Conservation (phyloP, 2,329 filamentous ascomycete genomes). For the Helotiales sp. region DNA sequence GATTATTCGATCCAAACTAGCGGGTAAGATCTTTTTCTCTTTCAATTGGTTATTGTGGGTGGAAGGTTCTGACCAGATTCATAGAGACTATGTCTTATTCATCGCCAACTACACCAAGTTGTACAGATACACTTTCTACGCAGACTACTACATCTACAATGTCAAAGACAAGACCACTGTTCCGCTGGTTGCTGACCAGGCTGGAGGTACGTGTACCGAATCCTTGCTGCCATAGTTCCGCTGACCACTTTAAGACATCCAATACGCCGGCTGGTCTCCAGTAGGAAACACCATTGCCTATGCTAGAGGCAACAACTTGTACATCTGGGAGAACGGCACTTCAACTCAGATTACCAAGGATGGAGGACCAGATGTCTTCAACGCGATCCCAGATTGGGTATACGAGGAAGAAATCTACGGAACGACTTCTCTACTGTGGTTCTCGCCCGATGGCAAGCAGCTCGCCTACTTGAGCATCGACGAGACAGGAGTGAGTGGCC, state of each 20-base stretch:
- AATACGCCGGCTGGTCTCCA: constrained; percentile 68
- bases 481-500: constrained; percentile 66
- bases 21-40: constrained; percentile 39
- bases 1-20: constrained; percentile 68
- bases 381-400: constrained; percentile 69
- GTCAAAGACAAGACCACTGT: constrained; percentile 59
- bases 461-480: constrained; percentile 62
- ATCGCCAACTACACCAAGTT: constrained; percentile 70
- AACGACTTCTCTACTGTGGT: constrained; percentile 58
- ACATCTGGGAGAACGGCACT: constrained; percentile 59
- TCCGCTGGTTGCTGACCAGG: constrained; percentile 62
- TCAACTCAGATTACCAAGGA: constrained; percentile 58
- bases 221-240: not conserved
- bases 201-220: constrained; percentile 15
- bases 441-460: constrained; percentile 59
- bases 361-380: constrained; percentile 65
- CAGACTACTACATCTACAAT: constrained; percentile 69
- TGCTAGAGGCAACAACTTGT: constrained; percentile 70
- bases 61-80: not conserved
- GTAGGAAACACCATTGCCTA: constrained; percentile 65
- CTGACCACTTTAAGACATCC: constrained; percentile 49
- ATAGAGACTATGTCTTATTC: constrained; percentile 59
- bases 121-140: constrained; percentile 71
- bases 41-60: too few species aligned
- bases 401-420: constrained; percentile 64